Evolutionary conservation across 1,139 yeast genomes (phyloP), one percentile per base, ranked within the genome.

Genomic region (Spathaspora sp.): DNA sequence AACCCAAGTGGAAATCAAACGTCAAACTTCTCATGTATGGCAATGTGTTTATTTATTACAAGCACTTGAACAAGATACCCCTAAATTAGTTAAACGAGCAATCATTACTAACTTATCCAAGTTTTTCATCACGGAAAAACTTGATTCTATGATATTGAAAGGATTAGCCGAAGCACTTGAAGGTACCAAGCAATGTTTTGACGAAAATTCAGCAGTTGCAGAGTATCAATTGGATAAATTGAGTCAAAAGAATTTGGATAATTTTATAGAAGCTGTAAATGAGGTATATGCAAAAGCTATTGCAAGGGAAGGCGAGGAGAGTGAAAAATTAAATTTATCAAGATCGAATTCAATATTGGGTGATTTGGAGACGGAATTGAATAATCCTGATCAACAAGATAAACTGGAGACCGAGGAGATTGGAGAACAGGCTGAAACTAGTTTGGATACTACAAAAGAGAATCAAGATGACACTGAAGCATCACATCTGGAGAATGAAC

Each of bases 31-130:
- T 4, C 95, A 86, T 55, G 62, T 83, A 7, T 75, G 76, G 57
- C 81, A 86, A 52, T 81, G 83, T 1, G 65, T 76, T 33, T 83
- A 81, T 38, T 65, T 88, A 29, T 58, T 88, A 43, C 76, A 74
- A 41, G 73, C 73, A 4, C 66, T 80, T 40, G 79, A 74, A 50
- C 79, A 70, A 53, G 78, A 73, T n/a, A 72, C 80, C 4, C 74
- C 78, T 29, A 83, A 78, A 54, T 71, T 64, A 10, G 76, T 79
- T 37, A 80, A 81, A 51, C 84, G 81, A 51, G 74, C 83, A 15
- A 71, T 88, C 7, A 63, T 86, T 15, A 68, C 70, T 17, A 76
- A 78, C 45, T 65, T 88, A 43, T 67, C 73, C 31, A 82, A 81
- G 54, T 68, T 88, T 20, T 58, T 50, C 40, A 53, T 74, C 4